Evolutionary conservation across 805 yeast species (phyloP), one percentile per base, ranked within the genome.

Genomic region (Candida tibetensis): DNA sequence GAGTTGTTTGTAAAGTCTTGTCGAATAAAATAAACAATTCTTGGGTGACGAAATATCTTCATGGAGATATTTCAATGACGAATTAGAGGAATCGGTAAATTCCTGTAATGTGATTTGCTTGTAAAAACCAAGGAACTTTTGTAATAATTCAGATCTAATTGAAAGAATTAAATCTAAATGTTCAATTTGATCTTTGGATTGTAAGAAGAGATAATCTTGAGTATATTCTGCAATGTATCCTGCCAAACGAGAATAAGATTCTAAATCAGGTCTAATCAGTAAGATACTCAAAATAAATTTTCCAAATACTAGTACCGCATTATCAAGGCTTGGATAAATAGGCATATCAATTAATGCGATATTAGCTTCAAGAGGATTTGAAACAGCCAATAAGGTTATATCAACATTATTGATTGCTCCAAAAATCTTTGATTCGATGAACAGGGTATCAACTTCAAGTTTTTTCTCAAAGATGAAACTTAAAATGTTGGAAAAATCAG

Each of bases 321-420:
- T 17, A 17, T 46, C 40, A 9, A 46, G 29, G 7, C 12, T 22
- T 6, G 37, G 21, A 3, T 30, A 31, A n/a, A 19, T 29, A 12
- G 16, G 21, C n/a, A 23, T 14, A 4, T 17, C 31, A n/a, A 46
- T 17, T 28, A 70, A 55, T 32, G 64, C 67, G 1, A 72, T 57
- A 37, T 65, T 71, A 9, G 64, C 59, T 17, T 62, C 71, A 32
- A 79, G 49, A 1, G 77, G 68, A 46, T 76, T 77, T 0, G 77
- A 72, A 17, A 76, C 49, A 0, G 81, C 52, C 15, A 77, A 42
- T 28, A 65, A 55, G 10, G 51, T 37, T 3, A 36, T 33, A n/a
- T 46, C 32, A 12, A 54, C 25, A n/a, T 34, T 32, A 12, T 36
- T 16, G 12, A 49, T 14, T 2, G 60, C 50, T 1, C 22, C 18